Evolutionary conservation across 768 basidiomycete species (phyloP), one percentile per base, ranked within the genome.

Genomic region (Lactarius psammicola): DNA sequence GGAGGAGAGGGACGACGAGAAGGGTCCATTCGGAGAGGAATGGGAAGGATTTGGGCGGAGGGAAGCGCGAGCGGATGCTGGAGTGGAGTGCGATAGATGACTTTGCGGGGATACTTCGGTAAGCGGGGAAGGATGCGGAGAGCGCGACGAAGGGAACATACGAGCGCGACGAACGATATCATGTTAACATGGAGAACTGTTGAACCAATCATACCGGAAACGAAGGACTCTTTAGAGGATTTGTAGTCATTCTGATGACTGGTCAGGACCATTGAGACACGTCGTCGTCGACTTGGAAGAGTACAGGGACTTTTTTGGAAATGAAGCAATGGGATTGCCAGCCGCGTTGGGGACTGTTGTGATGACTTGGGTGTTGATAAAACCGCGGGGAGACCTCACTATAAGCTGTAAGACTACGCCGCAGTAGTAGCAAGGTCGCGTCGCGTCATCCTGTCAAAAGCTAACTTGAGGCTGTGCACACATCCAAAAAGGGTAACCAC

Each of bases 221-320:
- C 88, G 72, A 95, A 96, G 0, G 84, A 85, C 78, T 93, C 90
- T 75, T 96, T 96, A 10, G 82, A 85, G 9, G 80, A 69, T 75
- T 92, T 94, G 82, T 95, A 95, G 54, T 60, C 67, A 38, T 44
- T 38, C 17, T 53, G 30, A 34, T 62, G 20, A 31, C 17, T 54
- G 10, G 18, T 2, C 57, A 53, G 4, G 23, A 26, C 34, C 56
- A 38, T 57, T 36, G 23, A 38, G 23, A 51, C 23, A 51, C 49
- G 23, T 26, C 13, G 23, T 26, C 4, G 49, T 7, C 49, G 11
- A 49, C 49, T 26, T 13, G 49, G n/a, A 34, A n/a, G 56, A 17
- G 18, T 15, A 38, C 36, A 38, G 15, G 15, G 36, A 4, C 33
- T 4, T 34, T 34, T 8, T 34, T 34, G n/a, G n/a, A n/a, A n/a